Evolutionary conservation across 345 rosid genomes (phyloP), one percentile per base, ranked within the genome.

Genomic region (Luvunga scandens): DNA sequence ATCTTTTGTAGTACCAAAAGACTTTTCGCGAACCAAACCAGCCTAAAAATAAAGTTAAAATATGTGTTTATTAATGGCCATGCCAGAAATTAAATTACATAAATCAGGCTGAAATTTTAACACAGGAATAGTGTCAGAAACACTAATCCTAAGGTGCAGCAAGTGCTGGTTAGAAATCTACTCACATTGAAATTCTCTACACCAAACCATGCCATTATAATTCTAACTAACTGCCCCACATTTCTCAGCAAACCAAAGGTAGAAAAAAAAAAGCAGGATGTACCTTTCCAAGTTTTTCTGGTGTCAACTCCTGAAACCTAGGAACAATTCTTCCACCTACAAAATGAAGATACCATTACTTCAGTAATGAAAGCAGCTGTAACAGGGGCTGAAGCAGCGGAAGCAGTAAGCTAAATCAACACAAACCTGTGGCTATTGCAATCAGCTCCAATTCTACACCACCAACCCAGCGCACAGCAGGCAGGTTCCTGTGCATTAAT

Each of bases 391-490:
- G 16, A 34, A 73, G 65, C 67, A 73, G 39, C 36, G 65, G 5
- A 75, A 76, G 70, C 65, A 53, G 66, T 22, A 57, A 69, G 45
- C 21, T 60, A 48, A 77, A 79, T 33, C 22, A 30, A 61, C 22
- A 85, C 80, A 66, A 63, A 91, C 98, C 98, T 79, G 99, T 96
- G 74, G 99, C 99, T 77, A 94, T 96, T 55, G 99, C 99, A 73
- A 96, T 96, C 65, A 94, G 95, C 85, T 96, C 99, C 82, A 96
- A 82, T 83, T 96, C 99, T 67, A 96, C 99, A 79, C 99, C 98
- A 76, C 99, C 99, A 39, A 96, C 99, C 99, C 99, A 96, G 78
- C 99, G 91, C 38, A 96, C 98, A 57, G 99, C 99, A 79, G 99
- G 99, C 81, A 96, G 85, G 81, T 94, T 87, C 85, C 99, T 84